These are phyloP conservation scores for Cinchona pubescens DNA, from an alignment of 257 asterid species.

Conservation along the genomic window DNA sequence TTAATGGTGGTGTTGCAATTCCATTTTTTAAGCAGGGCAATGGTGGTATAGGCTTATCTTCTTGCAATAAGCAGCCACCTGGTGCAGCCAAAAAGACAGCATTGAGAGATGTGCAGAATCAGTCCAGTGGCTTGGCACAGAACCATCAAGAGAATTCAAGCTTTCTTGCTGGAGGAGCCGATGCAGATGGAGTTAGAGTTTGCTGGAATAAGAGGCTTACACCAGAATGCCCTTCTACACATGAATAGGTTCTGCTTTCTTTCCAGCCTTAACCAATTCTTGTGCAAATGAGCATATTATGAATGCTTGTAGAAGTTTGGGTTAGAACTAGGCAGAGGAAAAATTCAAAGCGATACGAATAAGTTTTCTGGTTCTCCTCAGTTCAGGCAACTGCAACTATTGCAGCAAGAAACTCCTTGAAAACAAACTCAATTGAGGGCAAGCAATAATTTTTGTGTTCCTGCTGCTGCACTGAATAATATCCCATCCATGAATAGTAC, in stretches of 20 bases:
- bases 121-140: conserved; percentile 38
- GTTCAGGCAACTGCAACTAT: conserved; percentile 34
- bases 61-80: conserved; percentile 52
- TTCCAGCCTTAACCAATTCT: conserved; percentile 40
- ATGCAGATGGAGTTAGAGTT: conserved; percentile 56
- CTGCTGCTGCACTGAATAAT: conserved; percentile 37
- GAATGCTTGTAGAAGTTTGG: conserved; percentile 90
- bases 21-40: conserved; percentile 17
- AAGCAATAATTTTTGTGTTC: conserved; percentile 28
- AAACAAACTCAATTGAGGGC: conserved; percentile 42
- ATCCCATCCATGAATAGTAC: conserved; percentile 39
- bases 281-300: conserved; percentile 69
- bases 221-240: conserved; percentile 78
- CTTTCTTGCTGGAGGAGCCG: conserved; percentile 44
- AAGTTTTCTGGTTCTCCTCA: conserved; percentile 44
- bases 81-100: conserved; percentile 58
- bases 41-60: conserved; percentile 30
- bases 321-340: conserved; percentile 78
- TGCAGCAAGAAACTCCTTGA: conserved; percentile 42
- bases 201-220: conserved; percentile 74
- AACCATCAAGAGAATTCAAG: conserved; percentile 47
- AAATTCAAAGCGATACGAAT: conserved; percentile 50
- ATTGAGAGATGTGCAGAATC: conserved; percentile 85
- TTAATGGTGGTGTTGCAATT: conserved; percentile 22
- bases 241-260: conserved; percentile 48